Conservation (phyloP, 2,329 filamentous ascomycete genomes). For the Leptographium procerum region DNA sequence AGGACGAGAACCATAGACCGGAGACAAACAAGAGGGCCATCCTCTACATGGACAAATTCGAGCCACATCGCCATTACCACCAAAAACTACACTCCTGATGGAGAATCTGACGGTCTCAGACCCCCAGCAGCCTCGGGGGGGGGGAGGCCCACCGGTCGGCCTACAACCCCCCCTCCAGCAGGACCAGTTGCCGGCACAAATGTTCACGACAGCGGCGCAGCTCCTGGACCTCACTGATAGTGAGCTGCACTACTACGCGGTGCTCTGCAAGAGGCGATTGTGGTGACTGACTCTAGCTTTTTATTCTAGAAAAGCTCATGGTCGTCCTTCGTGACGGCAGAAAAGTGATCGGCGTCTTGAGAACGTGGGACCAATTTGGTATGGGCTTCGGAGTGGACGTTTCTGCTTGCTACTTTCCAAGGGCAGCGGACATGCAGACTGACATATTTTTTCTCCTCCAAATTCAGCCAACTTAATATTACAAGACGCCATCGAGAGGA, state of each 20-base stretch:
- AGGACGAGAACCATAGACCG: not conserved
- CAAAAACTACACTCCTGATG: constrained; percentile 11
- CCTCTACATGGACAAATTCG: not conserved
- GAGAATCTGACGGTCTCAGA: constrained; percentile 22
- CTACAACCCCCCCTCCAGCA: constrained; percentile 31
- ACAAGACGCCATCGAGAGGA: constrained; percentile 81
- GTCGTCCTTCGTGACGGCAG: constrained; percentile 84
- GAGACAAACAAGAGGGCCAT: not conserved
- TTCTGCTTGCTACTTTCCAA: not conserved
- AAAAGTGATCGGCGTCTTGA: constrained; percentile 82
- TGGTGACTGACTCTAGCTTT: not conserved
- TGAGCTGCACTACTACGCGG: constrained; percentile 38
- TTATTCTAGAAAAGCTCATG: constrained; percentile 74
- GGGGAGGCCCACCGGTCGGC: constrained; percentile 17
- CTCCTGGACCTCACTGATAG: constrained; percentile 94
- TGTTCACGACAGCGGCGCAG: constrained; percentile 97
- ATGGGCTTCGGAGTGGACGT: constrained; percentile 15
- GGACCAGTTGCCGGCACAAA: constrained; percentile 73
- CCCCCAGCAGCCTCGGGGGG: constrained; percentile 17
- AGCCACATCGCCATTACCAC: not conserved
- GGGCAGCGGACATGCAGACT: not conserved
- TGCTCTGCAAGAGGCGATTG: not conserved
- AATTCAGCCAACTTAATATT: constrained; percentile 78
- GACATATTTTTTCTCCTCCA: not conserved
- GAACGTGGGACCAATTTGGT: constrained; percentile 99